Percentiles rank a stretch among this genome's conserved stretches.
Evolutionary conservation across 2,329 filamentous ascomycete species (phyloP).

Genomic region (Cladosporium sp.): DNA sequence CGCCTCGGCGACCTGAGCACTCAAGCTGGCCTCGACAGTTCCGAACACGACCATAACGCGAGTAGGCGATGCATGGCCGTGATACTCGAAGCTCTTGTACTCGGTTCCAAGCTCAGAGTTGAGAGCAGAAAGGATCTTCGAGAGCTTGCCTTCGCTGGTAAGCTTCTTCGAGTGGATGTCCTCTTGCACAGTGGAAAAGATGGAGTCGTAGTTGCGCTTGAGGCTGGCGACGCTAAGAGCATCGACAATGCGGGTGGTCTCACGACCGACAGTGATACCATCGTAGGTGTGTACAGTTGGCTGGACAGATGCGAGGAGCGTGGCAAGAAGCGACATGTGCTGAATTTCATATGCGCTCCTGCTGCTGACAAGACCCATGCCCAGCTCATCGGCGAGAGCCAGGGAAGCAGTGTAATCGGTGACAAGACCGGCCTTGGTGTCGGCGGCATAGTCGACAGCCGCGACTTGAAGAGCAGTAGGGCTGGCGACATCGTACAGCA

Average conservation of each 20-base stretch:
- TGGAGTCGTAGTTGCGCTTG: constrained; percentile 62
- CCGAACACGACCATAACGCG: constrained; percentile 89
- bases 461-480: constrained; percentile 91
- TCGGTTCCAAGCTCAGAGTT: constrained; percentile 91
- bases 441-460: constrained; percentile 73
- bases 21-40: constrained; percentile 81
- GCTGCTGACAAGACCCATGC: constrained; percentile 79
- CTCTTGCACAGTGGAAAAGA: constrained; percentile 59
- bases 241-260: constrained; percentile 78
- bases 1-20: constrained; percentile 72
- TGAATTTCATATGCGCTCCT: constrained; percentile 86
- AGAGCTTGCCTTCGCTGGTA: constrained; percentile 67
- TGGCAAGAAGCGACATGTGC: constrained; percentile 90
- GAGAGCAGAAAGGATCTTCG: constrained; percentile 67
- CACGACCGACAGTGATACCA: constrained; percentile 74
- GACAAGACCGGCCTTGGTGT: constrained; percentile 66
- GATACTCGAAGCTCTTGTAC: constrained; percentile 91
- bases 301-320: constrained; percentile 69
- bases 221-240: constrained; percentile 70
- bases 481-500: constrained; percentile 87
- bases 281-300: constrained; percentile 89
- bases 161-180: constrained; percentile 51
- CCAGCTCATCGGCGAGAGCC: constrained; percentile 80
- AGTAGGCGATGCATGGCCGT: constrained; percentile 74
- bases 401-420: constrained; percentile 82